A percentile compares a stretch with the other conserved stretches of the same genome.
Conservation (phyloP, 306 rosid genomes). For the Lablab purpureus region DNA sequence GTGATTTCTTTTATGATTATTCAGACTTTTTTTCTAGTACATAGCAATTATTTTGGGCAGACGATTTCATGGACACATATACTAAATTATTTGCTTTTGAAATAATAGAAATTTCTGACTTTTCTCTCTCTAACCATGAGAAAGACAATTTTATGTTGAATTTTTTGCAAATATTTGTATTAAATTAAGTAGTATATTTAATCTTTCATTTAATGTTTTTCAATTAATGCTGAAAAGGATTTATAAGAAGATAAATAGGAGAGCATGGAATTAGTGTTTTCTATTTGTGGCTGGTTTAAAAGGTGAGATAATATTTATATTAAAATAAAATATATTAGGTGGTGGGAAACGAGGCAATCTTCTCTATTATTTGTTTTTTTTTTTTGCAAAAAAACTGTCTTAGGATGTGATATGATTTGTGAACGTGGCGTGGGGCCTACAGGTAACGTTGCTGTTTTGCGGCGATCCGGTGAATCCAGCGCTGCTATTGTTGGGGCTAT, state of each 20-base stretch:
- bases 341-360: background rate
- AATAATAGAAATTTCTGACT: background rate
- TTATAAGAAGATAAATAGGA: background rate
- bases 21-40: background rate
- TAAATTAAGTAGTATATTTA: background rate
- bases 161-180: too few species aligned
- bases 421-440: constrained; percentile 18
- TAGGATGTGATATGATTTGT: background rate
- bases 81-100: background rate
- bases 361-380: background rate
- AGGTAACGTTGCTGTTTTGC: constrained; percentile 74
- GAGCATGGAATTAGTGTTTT: background rate
- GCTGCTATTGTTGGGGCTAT: constrained; percentile 67
- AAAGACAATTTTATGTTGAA: background rate
- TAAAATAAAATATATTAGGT: background rate
- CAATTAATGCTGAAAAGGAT: background rate
- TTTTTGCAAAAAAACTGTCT: background rate
- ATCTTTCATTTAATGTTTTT: background rate
- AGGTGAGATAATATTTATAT: background rate
- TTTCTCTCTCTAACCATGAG: background rate
- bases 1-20: background rate
- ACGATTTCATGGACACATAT: background rate
- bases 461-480: constrained; percentile 83
- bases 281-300: background rate
- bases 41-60: too few species aligned